These are phyloP conservation scores for Rhizophagus prolifer DNA, from an alignment of 192 early-diverging fungal genomes.

Conservation along the genomic window DNA sequence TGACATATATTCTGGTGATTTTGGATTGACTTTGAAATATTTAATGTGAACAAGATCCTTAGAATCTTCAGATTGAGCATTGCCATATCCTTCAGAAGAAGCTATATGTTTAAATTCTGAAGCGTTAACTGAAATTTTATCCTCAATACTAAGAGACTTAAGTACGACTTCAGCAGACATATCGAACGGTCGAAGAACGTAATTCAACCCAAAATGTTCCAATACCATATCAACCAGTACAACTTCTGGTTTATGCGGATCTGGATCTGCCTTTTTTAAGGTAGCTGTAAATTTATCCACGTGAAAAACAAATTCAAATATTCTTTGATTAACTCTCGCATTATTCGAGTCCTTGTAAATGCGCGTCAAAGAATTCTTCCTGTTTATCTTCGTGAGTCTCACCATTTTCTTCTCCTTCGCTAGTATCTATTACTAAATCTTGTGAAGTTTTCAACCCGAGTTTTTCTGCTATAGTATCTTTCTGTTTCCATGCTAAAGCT, in stretches of 20 bases:
- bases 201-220: constrained; percentile 66
- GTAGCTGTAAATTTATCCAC: constrained; percentile 67
- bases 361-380: constrained; percentile 57
- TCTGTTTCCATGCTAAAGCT: constrained; percentile 2
- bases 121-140: constrained; percentile 52
- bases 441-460: constrained; percentile 8
- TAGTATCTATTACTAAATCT: constrained; percentile 35
- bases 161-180: constrained; percentile 75
- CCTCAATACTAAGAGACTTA: constrained; percentile 75
- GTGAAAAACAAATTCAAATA: constrained; percentile 64
- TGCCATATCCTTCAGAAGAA: constrained; percentile 47
- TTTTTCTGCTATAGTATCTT: constrained; percentile 24
- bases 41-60: constrained; percentile 70
- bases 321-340: constrained; percentile 40
- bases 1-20: constrained; percentile 69
- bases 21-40: constrained; percentile 70
- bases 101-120: constrained; percentile 62
- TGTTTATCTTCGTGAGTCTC: constrained; percentile 32
- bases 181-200: constrained; percentile 70
- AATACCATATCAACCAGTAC: constrained; percentile 68
- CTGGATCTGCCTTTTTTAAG: constrained; percentile 57
- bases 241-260: constrained; percentile 44
- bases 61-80: constrained; percentile 41
- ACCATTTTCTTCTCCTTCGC: constrained; percentile 33
- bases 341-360: constrained; percentile 27